These are phyloP conservation scores for Clavulina sp. DNA, from an alignment of 768 basidiomycete species.

Conservation along the genomic window DNA sequence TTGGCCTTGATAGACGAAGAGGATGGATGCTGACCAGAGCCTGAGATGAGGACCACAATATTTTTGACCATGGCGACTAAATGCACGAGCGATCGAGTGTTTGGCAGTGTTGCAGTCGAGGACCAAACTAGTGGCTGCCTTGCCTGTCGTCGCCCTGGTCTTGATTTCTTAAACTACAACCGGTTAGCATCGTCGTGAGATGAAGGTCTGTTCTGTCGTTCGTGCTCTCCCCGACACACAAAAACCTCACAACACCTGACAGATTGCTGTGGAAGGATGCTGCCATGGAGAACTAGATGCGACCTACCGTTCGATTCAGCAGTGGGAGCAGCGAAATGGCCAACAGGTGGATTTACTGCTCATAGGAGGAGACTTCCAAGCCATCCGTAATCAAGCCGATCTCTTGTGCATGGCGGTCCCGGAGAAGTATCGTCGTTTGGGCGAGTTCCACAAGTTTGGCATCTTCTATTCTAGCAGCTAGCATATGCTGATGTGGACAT, in stretches of 20 bases:
- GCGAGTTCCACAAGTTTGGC: slow-evolving; percentile 46
- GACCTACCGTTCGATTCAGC: slow-evolving; percentile 56
- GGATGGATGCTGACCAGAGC: background rate
- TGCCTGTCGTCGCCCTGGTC: too few species aligned
- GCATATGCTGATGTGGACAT: background rate
- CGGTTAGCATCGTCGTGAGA: too few species aligned
- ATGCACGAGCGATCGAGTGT: too few species aligned
- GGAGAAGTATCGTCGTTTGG: slow-evolving; percentile 66
- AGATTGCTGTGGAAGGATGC: slow-evolving; percentile 89
- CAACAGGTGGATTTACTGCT: slow-evolving; percentile 72
- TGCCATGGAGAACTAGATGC: slow-evolving; percentile 85
- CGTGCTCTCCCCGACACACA: too few species aligned
- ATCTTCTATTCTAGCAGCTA: background rate
- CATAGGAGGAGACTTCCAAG: slow-evolving; percentile 94
- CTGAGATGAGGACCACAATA: slow-evolving; percentile 7
- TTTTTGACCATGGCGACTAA: slow-evolving; percentile 3
- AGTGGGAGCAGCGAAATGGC: slow-evolving; percentile 40
- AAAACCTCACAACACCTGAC: too few species aligned
- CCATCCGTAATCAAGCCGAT: slow-evolving; percentile 70
- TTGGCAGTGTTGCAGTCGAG: too few species aligned
- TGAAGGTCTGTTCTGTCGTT: too few species aligned
- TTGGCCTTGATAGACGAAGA: background rate
- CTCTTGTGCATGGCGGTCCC: slow-evolving; percentile 85
- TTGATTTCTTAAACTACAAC: too few species aligned
- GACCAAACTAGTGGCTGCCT: slow-evolving; percentile 17